A percentile compares a stretch with the other conserved stretches of the same genome.
phyloP scores from a whole-genome alignment of 2,329 filamentous ascomycete species.

The Scortechinia acanthostroma region DNA sequence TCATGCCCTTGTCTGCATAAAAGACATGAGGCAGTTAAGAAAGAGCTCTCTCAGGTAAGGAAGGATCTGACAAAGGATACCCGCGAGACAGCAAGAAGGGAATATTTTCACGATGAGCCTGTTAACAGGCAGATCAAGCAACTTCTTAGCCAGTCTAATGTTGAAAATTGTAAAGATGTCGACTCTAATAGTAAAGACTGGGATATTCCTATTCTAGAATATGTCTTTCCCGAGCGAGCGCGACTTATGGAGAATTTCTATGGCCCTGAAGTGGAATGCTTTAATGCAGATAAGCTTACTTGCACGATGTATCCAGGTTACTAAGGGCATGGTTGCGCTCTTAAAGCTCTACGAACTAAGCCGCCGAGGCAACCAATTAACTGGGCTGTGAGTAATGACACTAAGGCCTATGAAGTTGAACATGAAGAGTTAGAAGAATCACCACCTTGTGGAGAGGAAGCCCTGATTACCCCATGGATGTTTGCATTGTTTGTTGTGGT shows the following conservation, averaged over 20 bases:
- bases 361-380: conserved; percentile 12
- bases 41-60: neutral
- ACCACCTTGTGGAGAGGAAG: conserved; percentile 7
- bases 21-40: neutral
- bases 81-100: neutral
- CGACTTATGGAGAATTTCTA: conserved; percentile 16
- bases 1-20: neutral
- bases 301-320: conserved; percentile 13
- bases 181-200: neutral
- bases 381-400: conserved; percentile 9
- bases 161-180: neutral
- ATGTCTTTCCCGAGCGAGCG: conserved; percentile 13
- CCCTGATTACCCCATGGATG: conserved; percentile 10
- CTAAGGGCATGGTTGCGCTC: conserved; percentile 15
- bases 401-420: neutral
- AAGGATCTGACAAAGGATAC: neutral
- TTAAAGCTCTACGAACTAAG: conserved; percentile 12
- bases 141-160: neutral
- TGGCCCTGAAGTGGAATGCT: conserved; percentile 11
- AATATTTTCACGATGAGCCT: neutral
- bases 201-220: conserved; percentile 8
- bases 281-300: conserved; percentile 13
- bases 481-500: conserved; percentile 15
- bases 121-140: neutral
- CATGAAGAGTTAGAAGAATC: conserved; percentile 9